phyloP scores from a whole-genome alignment of 192 early-diverging fungal species.

The Cetraspora pellucida region DNA sequence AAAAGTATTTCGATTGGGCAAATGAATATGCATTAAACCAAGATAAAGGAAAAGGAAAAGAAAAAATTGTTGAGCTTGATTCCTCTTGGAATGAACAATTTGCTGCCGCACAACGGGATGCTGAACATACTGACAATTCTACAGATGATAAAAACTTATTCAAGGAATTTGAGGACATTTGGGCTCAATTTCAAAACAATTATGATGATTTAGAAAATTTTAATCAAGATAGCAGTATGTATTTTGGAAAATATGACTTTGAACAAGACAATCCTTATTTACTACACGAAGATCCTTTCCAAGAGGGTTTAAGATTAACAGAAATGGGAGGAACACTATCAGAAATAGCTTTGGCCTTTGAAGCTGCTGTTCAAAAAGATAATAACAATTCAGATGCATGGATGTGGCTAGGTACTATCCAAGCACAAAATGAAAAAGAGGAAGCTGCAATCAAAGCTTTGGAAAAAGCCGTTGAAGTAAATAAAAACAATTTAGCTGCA shows the following conservation, averaged over 20 bases:
- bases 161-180: conserved; percentile 54
- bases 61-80: conserved; percentile 42
- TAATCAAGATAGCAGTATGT: too few species aligned
- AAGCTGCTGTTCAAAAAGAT: conserved; percentile 83
- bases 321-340: conserved; percentile 67
- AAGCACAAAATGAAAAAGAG: conserved; percentile 99
- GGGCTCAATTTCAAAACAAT: conserved; percentile 53
- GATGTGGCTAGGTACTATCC: conserved; percentile 87
- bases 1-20: conserved; percentile 75
- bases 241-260: conserved; percentile 82
- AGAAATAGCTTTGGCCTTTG: conserved; percentile 90
- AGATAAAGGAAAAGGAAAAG: conserved; percentile 54
- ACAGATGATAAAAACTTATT: conserved; percentile 41
- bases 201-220: conserved; percentile 46
- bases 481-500: conserved; percentile 68
- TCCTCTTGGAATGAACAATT: conserved; percentile 65
- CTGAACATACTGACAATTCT: conserved; percentile 43
- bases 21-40: conserved; percentile 72
- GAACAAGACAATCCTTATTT: conserved; percentile 77
- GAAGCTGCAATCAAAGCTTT: conserved; percentile 90
- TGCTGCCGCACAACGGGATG: conserved; percentile 48
- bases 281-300: conserved; percentile 57
- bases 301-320: conserved; percentile 57
- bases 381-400: conserved; percentile 80
- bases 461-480: conserved; percentile 76